A percentile compares a stretch with the other conserved stretches of the same genome.
Conservation (phyloP, 2,329 filamentous ascomycete genomes). For the Aspergillus thermomutatus region DNA sequence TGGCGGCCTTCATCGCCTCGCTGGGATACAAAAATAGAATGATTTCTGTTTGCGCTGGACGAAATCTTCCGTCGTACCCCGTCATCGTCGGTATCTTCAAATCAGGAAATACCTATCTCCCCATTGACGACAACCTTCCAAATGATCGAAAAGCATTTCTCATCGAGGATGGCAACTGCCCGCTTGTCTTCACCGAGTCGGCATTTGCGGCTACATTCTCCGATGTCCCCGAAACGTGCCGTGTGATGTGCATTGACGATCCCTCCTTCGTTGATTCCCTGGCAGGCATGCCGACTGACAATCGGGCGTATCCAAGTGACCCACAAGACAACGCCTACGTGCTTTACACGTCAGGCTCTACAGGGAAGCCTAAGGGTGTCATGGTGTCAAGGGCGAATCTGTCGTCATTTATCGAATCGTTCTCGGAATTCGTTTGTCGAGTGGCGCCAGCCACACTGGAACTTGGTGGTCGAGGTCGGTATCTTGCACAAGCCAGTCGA, state of each 20-base stretch:
- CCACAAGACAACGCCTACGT: constrained; percentile 42
- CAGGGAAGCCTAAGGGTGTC: constrained; percentile 93
- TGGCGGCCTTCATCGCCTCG: constrained; percentile 22
- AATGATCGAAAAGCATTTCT: constrained; percentile 28
- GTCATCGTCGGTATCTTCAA: constrained; percentile 32
- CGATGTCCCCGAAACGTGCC: constrained; percentile 16
- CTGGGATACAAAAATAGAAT: constrained; percentile 20
- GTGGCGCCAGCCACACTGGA: constrained; percentile 21
- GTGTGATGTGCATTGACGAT: constrained; percentile 21
- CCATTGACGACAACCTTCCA: constrained; percentile 31
- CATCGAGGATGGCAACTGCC: constrained; percentile 24
- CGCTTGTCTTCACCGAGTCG: constrained; percentile 27
- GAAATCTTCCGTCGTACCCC: constrained; percentile 25
- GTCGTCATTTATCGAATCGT: constrained; percentile 28
- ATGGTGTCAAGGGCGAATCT: constrained; percentile 70
- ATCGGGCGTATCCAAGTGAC: constrained; percentile 12
- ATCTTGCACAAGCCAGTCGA: constrained; percentile 31
- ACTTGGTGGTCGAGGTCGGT: constrained; percentile 27
- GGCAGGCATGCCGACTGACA: constrained; percentile 13
- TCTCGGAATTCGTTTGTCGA: constrained; percentile 23
- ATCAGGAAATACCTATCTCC: constrained; percentile 34
- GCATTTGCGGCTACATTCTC: constrained; percentile 16
- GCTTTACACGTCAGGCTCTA: constrained; percentile 91
- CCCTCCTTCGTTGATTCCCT: constrained; percentile 13
- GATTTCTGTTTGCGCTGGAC: constrained; percentile 28